Conservation (phyloP, 768 basidiomycete genomes). For the Agaricus subrufescens region DNA sequence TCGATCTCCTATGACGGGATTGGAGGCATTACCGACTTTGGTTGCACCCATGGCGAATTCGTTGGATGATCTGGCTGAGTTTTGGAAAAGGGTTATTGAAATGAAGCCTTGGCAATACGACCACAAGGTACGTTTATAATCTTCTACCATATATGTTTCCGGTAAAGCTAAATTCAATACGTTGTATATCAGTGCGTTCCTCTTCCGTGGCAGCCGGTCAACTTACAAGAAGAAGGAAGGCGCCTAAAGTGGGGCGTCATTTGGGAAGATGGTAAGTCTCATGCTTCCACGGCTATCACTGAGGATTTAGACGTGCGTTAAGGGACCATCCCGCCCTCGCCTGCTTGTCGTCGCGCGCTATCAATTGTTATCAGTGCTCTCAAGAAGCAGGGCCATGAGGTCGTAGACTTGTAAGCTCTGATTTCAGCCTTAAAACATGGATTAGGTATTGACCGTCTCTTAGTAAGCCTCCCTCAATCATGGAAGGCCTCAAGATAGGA, state of each 20-base stretch:
- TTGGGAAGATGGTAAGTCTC: slow-evolving; percentile 53
- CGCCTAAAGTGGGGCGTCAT: slow-evolving; percentile 60
- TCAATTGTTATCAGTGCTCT: slow-evolving; percentile 47
- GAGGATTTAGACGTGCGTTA: background rate
- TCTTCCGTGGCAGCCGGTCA: slow-evolving; percentile 42
- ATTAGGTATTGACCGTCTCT: background rate
- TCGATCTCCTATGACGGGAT: slow-evolving; percentile 41
- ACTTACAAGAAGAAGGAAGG: slow-evolving; percentile 41
- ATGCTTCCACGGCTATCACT: background rate
- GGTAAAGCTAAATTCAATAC: background rate
- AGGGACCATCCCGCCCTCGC: slow-evolving; percentile 59
- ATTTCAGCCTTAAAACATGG: background rate
- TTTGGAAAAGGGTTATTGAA: slow-evolving; percentile 57
- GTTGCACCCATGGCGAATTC: slow-evolving; percentile 58
- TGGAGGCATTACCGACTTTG: slow-evolving; percentile 51
- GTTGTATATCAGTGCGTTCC: slow-evolving; percentile 37
- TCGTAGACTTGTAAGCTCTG: slow-evolving; percentile 52
- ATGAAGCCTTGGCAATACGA: slow-evolving; percentile 70
- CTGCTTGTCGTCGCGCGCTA: slow-evolving; percentile 58
- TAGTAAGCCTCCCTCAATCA: slow-evolving; percentile 41
- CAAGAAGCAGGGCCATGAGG: slow-evolving; percentile 55
- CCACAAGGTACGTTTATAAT: slow-evolving; percentile 35
- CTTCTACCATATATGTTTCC: slow-evolving; percentile 17
- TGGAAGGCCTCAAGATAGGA: slow-evolving; percentile 46
- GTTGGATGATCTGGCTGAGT: slow-evolving; percentile 58